phyloP scores from a whole-genome alignment of 345 rosid species.

The Rhodomyrtus tomentosa region DNA sequence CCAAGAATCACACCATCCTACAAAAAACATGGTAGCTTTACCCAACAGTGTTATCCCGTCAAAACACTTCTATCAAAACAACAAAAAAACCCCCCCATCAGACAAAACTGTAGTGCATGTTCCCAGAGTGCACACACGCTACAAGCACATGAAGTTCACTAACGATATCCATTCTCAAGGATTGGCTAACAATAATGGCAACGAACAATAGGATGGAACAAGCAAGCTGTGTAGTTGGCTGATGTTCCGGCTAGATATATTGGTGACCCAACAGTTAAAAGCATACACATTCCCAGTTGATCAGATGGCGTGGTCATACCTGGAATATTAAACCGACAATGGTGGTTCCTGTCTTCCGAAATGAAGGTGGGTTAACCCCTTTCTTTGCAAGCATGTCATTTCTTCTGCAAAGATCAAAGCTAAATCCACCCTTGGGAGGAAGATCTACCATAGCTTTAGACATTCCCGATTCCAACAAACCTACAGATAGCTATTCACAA shows the following conservation, averaged over 20 bases:
- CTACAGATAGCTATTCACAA: background rate
- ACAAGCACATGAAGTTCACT: background rate
- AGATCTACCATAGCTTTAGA: slow-evolving; percentile 29
- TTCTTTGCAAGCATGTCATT: slow-evolving; percentile 62
- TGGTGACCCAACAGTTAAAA: background rate
- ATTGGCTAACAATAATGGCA: background rate
- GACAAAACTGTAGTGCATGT: background rate
- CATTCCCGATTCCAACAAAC: slow-evolving; percentile 17
- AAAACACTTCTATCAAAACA: background rate
- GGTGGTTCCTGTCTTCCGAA: slow-evolving; percentile 84
- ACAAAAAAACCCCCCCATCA: background rate
- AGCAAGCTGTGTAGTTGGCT: background rate
- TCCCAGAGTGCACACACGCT: background rate
- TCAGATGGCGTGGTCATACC: slow-evolving; percentile 20
- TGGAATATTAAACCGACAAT: slow-evolving; percentile 73
- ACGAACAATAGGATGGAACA: background rate
- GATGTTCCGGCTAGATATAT: background rate
- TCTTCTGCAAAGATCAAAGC: slow-evolving; percentile 79
- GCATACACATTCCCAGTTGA: background rate
- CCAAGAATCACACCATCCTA: slow-evolving; percentile 96
- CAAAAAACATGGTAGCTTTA: background rate
- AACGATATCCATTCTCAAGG: background rate
- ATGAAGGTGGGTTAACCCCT: slow-evolving; percentile 59
- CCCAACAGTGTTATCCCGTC: background rate
- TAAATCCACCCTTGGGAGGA: slow-evolving; percentile 67